phyloP scores from a whole-genome alignment of 192 early-diverging fungal species.

The Coemansia brasiliensis region DNA sequence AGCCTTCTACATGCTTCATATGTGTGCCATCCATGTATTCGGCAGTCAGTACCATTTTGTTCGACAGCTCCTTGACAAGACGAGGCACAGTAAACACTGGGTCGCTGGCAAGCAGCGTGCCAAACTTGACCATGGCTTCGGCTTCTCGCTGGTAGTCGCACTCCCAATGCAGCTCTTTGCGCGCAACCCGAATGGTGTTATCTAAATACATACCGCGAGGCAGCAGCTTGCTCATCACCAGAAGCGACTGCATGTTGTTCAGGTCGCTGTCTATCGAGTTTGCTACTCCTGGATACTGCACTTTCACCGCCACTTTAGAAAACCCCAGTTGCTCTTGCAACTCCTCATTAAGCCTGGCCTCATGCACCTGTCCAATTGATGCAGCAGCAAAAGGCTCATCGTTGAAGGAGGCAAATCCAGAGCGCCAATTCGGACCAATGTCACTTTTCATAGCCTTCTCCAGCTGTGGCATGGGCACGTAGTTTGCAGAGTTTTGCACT shows the following conservation, averaged over 20 bases:
- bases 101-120: slow-evolving; percentile 62
- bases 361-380: slow-evolving; percentile 84
- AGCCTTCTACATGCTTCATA: slow-evolving; percentile 61
- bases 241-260: slow-evolving; percentile 73
- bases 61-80: slow-evolving; percentile 68
- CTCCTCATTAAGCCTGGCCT: slow-evolving; percentile 51
- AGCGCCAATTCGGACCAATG: slow-evolving; percentile 72
- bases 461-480: slow-evolving; percentile 89
- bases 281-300: slow-evolving; percentile 95
- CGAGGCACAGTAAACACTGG: slow-evolving; percentile 69
- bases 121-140: slow-evolving; percentile 70
- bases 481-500: slow-evolving; percentile 94
- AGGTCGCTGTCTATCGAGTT: slow-evolving; percentile 88
- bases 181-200: slow-evolving; percentile 89
- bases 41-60: slow-evolving; percentile 72
- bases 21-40: slow-evolving; percentile 77
- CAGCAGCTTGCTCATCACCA: slow-evolving; percentile 79
- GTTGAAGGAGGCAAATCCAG: slow-evolving; percentile 67
- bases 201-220: slow-evolving; percentile 95
- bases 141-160: slow-evolving; percentile 92
- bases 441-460: slow-evolving; percentile 67
- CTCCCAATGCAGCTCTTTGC: slow-evolving; percentile 88
- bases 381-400: slow-evolving; percentile 90
- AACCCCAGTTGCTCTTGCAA: slow-evolving; percentile 18
- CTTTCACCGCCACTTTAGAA: slow-evolving; percentile 78